Percentiles rank a stretch among this genome's conserved stretches.
Evolutionary conservation across 2,329 filamentous ascomycete genomes (phyloP).

Genomic region (Ophiocordyceps camponoti-saundersi): DNA sequence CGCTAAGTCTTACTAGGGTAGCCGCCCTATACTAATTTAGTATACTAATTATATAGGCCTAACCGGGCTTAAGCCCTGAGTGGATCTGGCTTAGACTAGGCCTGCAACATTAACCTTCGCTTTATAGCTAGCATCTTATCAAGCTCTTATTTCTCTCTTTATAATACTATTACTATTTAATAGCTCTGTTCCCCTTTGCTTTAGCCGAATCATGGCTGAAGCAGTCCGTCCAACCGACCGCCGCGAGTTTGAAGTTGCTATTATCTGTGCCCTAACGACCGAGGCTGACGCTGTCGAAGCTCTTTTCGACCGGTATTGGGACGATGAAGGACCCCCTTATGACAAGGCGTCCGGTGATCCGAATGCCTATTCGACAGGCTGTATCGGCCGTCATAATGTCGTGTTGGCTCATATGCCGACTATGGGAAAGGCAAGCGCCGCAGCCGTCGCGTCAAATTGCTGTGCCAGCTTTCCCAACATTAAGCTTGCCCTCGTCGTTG

Average conservation of each 20-base stretch:
- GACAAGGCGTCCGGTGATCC: conserved; percentile 4
- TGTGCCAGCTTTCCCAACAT: conserved; percentile 15
- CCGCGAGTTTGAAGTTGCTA: background rate
- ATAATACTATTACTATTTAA: too few species aligned
- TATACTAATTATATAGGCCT: too few species aligned
- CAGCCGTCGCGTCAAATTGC: conserved; percentile 10
- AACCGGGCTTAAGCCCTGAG: too few species aligned
- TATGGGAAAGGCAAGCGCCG: conserved; percentile 13
- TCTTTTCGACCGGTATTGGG: background rate
- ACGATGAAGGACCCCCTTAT: background rate
- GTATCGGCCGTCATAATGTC: conserved; percentile 9
- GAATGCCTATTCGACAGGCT: conserved; percentile 2
- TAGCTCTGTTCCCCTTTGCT: too few species aligned
- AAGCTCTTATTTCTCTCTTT: too few species aligned
- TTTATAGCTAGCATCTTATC: too few species aligned
- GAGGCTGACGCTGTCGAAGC: background rate
- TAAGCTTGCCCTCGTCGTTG: conserved; percentile 17
- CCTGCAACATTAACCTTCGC: too few species aligned
- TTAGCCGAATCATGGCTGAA: background rate
- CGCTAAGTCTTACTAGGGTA: too few species aligned
- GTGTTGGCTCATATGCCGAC: conserved; percentile 9
- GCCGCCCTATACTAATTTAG: too few species aligned
- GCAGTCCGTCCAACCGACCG: background rate
- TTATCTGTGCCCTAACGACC: background rate
- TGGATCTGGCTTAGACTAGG: too few species aligned